Conservation (phyloP, 768 basidiomycete species). For the Vararia minispora region DNA sequence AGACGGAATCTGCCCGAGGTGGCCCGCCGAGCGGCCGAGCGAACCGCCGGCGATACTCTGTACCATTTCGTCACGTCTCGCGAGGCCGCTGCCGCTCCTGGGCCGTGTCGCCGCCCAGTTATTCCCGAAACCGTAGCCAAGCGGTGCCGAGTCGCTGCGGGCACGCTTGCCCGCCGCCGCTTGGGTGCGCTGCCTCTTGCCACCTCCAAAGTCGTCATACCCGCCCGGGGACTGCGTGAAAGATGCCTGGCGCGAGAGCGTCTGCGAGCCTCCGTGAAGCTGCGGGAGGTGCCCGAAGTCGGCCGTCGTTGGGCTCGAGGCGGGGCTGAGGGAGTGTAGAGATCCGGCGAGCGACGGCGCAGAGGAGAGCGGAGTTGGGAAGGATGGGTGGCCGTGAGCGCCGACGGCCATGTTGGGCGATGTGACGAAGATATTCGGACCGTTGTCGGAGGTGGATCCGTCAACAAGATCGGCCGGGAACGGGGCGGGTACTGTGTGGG, state of each 20-base stretch:
- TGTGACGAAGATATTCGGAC: conserved; percentile 66
- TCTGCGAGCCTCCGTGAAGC: conserved; percentile 24
- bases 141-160: conserved; percentile 56
- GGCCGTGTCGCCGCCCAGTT: conserved; percentile 25
- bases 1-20: too few relatives aligned
- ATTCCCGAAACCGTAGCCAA: conserved; percentile 36
- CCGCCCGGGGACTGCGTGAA: conserved; percentile 39
- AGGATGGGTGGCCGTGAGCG: conserved; percentile 7
- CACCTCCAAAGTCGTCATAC: conserved; percentile 19
- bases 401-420: conserved; percentile 38
- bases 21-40: conserved; percentile 4
- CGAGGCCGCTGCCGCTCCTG: conserved; percentile 27
- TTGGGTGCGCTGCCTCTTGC: conserved; percentile 42
- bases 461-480: conserved; percentile 44
- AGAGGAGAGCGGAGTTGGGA: conserved; percentile 26
- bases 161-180: conserved; percentile 29
- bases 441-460: conserved; percentile 24
- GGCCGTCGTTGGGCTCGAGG: conserved; percentile 40
- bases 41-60: conserved; percentile 11
- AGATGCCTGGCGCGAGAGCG: conserved; percentile 49
- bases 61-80: conserved; percentile 11
- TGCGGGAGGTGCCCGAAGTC: conserved; percentile 27
- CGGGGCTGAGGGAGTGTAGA: conserved; percentile 37
- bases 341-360: conserved; percentile 28
- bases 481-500: conserved; percentile 20